A percentile compares a stretch with the other conserved stretches of the same genome.
Conservation (phyloP, 2,329 filamentous ascomycete genomes). For the Aspergillus ibericus region DNA sequence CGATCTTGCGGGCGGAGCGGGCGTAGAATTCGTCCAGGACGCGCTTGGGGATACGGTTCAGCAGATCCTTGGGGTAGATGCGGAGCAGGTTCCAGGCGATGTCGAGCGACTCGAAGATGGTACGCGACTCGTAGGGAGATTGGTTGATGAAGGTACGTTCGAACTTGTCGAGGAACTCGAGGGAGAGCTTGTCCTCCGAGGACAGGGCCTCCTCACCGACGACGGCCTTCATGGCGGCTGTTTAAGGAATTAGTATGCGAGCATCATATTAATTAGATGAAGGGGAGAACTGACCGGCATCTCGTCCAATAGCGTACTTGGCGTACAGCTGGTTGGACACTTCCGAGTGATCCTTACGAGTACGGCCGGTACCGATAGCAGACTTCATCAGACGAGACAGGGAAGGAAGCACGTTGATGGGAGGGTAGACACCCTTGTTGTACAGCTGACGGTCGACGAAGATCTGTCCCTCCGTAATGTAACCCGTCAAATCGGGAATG, state of each 20-base stretch:
- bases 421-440: conserved; percentile 98
- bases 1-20: conserved; percentile 49
- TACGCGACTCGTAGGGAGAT: conserved; percentile 86
- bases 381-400: conserved; percentile 99
- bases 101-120: conserved; percentile 90
- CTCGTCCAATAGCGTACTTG: conserved; percentile 98
- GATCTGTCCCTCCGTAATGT: conserved; percentile 99
- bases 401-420: conserved; percentile 97
- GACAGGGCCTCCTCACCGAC: conserved; percentile 97
- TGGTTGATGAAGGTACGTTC: conserved; percentile 93
- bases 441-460: conserved; percentile 90
- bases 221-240: conserved; percentile 96
- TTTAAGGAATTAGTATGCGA: conserved; percentile 9
- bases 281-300: conserved; percentile 58
- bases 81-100: conserved; percentile 94
- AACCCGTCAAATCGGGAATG: conserved; percentile 97
- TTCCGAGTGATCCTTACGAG: conserved; percentile 93
- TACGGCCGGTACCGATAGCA: conserved; percentile 96
- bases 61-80: conserved; percentile 96
- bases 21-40: conserved; percentile 81
- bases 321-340: conserved; percentile 99
- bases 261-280: too few species aligned
- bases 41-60: conserved; percentile 90
- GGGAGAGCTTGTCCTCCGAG: conserved; percentile 91
- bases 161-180: conserved; percentile 98